phyloP scores from a whole-genome alignment of 495 filamentous ascomycete genomes.

The Penicillium soppii region DNA sequence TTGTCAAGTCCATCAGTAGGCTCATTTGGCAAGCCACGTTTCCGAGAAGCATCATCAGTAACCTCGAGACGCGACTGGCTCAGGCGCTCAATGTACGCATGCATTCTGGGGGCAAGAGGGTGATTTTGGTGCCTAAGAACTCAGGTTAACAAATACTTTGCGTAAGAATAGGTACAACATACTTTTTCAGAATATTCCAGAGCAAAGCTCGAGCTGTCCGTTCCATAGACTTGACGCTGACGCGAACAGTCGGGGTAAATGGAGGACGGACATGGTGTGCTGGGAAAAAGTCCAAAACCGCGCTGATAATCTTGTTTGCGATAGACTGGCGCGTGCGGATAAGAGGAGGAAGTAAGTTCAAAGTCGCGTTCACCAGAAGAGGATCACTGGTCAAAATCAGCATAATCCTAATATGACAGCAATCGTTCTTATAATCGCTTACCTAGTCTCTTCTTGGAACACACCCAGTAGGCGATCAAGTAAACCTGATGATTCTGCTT shows the following conservation, averaged over 20 bases:
- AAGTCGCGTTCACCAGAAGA: constrained; percentile 84
- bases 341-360: constrained; percentile 81
- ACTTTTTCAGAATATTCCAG: constrained; percentile 77
- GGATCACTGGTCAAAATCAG: constrained; percentile 62
- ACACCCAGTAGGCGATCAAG: constrained; percentile 85
- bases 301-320: constrained; percentile 77
- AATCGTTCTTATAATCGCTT: constrained; percentile 18
- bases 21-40: constrained; percentile 67
- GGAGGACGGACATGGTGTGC: constrained; percentile 72
- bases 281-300: constrained; percentile 89
- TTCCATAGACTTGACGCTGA: constrained; percentile 89
- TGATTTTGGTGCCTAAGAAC: constrained; percentile 64
- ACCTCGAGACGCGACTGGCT: constrained; percentile 70
- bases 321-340: constrained; percentile 78
- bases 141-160: neutral
- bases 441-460: constrained; percentile 84
- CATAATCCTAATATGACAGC: constrained; percentile 4
- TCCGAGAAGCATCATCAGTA: constrained; percentile 69
- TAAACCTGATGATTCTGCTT: constrained; percentile 87
- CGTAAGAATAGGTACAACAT: constrained; percentile 13
- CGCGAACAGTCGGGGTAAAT: constrained; percentile 72
- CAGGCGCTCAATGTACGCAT: constrained; percentile 77
- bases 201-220: constrained; percentile 83
- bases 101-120: constrained; percentile 67
- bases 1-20: constrained; percentile 67